A percentile compares a stretch with the other conserved stretches of the same genome.
phyloP scores from a whole-genome alignment of 2,329 filamentous ascomycete species.

The Exophiala sp. region DNA sequence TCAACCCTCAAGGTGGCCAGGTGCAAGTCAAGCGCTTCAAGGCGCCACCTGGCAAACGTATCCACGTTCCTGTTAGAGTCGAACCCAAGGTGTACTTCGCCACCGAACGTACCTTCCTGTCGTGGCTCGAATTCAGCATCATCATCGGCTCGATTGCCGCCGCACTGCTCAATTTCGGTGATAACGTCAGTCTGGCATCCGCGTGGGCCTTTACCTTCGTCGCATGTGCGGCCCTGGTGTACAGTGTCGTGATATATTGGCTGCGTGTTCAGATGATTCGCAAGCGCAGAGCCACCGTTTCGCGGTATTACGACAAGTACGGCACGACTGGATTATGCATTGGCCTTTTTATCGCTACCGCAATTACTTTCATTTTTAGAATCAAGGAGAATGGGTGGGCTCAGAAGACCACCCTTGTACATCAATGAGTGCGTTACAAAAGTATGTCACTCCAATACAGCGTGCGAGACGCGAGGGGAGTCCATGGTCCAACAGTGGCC shows the following conservation, averaged over 20 bases:
- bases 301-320: constrained; percentile 78
- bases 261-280: constrained; percentile 86
- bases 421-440: not conserved
- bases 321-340: constrained; percentile 75
- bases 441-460: no score
- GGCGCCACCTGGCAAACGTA: constrained; percentile 60
- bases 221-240: constrained; percentile 73
- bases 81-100: constrained; percentile 98
- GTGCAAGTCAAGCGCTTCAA: constrained; percentile 53
- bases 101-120: constrained; percentile 90
- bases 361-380: constrained; percentile 76
- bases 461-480: no score
- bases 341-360: constrained; percentile 69
- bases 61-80: constrained; percentile 91
- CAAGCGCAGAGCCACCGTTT: constrained; percentile 72
- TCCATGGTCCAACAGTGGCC: no score
- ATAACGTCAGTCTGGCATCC: constrained; percentile 62
- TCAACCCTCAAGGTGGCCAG: constrained; percentile 38
- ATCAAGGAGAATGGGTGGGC: constrained; percentile 54
- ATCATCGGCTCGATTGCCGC: constrained; percentile 86
- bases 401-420: not conserved
- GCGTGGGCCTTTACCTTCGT: constrained; percentile 78
- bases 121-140: constrained; percentile 96
- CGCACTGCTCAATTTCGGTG: constrained; percentile 77
- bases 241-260: constrained; percentile 78